Evolutionary conservation across 306 rosid species (phyloP).

Genomic region (Senna siamea): DNA sequence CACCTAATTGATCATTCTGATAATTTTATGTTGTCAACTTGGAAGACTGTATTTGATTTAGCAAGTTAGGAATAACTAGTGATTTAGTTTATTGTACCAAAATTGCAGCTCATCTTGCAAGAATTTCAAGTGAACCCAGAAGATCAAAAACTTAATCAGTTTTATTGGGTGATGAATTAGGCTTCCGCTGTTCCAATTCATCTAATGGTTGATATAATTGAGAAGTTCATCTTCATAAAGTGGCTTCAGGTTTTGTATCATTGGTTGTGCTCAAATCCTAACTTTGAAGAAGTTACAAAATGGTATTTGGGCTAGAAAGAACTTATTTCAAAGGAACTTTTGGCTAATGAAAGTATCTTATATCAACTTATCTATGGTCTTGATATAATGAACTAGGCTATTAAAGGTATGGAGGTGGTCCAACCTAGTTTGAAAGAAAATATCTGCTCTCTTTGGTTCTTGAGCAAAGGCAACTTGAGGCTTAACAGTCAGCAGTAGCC

Average conservation of each 20-base stretch:
- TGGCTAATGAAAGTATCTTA: conserved; percentile 73
- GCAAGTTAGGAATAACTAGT: conserved; percentile 90
- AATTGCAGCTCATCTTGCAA: conserved; percentile 81
- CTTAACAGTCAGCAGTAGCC: conserved; percentile 80
- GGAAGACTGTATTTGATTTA: conserved; percentile 84
- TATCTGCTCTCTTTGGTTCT: conserved; percentile 68
- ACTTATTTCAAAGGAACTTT: conserved; percentile 78
- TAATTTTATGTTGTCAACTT: conserved; percentile 78
- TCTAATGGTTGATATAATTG: conserved; percentile 90
- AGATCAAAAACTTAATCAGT: conserved; percentile 80
- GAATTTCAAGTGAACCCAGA: conserved; percentile 90
- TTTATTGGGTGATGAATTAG: conserved; percentile 90
- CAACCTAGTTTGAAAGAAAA: conserved; percentile 91
- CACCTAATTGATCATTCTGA: conserved; percentile 91
- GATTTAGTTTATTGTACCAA: conserved; percentile 85
- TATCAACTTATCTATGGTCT: conserved; percentile 75
- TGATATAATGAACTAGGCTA: conserved; percentile 91
- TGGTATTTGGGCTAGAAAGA: conserved; percentile 95
- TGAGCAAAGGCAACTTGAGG: conserved; percentile 92
- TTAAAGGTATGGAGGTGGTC: conserved; percentile 84
- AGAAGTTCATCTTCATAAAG: conserved; percentile 74
- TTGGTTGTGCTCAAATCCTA: conserved; percentile 84
- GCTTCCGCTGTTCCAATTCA: conserved; percentile 78
- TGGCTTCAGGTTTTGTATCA: conserved; percentile 87
- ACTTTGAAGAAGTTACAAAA: conserved; percentile 81